Base-by-base conservation (phyloP, 176 grass and related monocot genomes). In the Lolium perenne region DNA sequence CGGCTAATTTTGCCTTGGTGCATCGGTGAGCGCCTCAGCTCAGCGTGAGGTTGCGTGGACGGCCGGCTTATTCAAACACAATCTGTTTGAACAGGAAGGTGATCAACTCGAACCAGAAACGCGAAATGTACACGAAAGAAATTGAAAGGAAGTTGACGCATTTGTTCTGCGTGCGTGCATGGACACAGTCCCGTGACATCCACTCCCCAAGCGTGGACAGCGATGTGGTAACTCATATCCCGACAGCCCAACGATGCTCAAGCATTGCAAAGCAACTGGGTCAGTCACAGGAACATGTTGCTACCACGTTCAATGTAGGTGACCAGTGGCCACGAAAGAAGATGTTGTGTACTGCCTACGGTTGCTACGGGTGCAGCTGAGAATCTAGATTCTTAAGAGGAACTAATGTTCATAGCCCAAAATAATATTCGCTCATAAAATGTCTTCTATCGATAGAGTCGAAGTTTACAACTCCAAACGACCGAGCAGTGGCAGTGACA, bases 11-110 rank as follows among this genome's bases (percentile, higher is more conserved):
- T 29, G 26, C 26, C 26, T 55, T 8, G 40, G 51, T 49, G 16
- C 25, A 21, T 84, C 3, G 43, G 4, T 18, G 18, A 32, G 13
- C 50, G 21, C 67, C 14, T n/a, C 22, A n/a, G 41, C 12, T 10
- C 26, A 23, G 59, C 49, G 70, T 43, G 77, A 77, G 1, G 54
- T 82, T 71, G 54, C 88, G 57, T 90, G 15, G 20, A 63, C 54
- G 53, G 25, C 40, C 54, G 53, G 25, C 40, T 5, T 41, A 6
- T 16, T 8, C 14, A 47, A 21, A 12, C 46, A 5, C n/a, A 21
- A 32, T 55, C 38, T 72, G n/a, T 1, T 4, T 6, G 2, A 6
- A 17, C 35, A 47, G 62, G 17, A 80, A 80, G 32, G 58, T 5
- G 87, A 58, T 75, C 35, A 3, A n/a, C 16, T 54, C 25, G 29